A percentile compares a stretch with the other conserved stretches of the same genome.
Evolutionary conservation across 371 early-diverging fungal genomes (phyloP).

Genomic region (Circinella umbellata): DNA sequence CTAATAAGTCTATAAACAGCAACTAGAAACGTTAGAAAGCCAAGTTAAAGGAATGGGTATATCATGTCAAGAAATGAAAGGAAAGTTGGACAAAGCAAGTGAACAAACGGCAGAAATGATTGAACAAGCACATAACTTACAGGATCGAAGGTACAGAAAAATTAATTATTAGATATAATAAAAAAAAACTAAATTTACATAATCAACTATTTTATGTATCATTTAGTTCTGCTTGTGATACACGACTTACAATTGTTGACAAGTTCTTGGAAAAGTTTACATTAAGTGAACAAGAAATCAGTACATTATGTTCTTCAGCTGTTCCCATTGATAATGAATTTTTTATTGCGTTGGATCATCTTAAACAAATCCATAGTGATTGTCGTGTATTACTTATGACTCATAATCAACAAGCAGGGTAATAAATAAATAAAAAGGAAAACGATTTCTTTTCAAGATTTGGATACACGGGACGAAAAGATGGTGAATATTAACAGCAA

Average conservation of each 20-base stretch:
- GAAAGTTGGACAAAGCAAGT: conserved; percentile 54
- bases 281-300: conserved; percentile 67
- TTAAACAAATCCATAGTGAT: conserved; percentile 77
- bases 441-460: background rate
- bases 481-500: background rate
- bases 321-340: conserved; percentile 63
- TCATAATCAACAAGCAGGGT: conserved; percentile 81
- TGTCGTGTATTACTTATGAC: conserved; percentile 80
- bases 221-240: conserved; percentile 54
- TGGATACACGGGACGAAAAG: background rate
- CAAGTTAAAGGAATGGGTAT: conserved; percentile 63
- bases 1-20: conserved; percentile 33
- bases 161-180: background rate
- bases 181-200: background rate
- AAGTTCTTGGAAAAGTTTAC: conserved; percentile 75
- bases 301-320: conserved; percentile 55
- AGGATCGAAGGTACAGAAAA: conserved; percentile 57
- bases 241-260: conserved; percentile 55
- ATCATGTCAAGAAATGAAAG: conserved; percentile 68
- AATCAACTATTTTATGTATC: background rate
- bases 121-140: conserved; percentile 68
- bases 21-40: conserved; percentile 58
- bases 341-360: conserved; percentile 74
- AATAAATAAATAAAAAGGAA: conserved; percentile 18
- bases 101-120: conserved; percentile 65